A percentile compares a stretch with the other conserved stretches of the same genome.
phyloP scores from a whole-genome alignment of 2,329 filamentous ascomycete genomes.

The Neurospora sp. region DNA sequence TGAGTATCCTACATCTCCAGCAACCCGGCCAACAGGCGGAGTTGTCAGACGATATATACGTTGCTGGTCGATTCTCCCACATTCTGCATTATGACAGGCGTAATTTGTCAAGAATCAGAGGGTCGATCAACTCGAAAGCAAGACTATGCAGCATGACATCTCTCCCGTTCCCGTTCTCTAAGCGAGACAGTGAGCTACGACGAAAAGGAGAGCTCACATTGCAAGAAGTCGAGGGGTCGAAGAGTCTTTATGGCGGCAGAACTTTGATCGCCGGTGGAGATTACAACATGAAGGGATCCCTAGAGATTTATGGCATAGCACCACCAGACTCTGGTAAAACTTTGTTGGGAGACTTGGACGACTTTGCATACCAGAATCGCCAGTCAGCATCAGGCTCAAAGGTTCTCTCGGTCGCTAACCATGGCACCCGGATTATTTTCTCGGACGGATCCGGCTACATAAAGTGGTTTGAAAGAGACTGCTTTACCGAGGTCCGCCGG shows the following conservation, averaged over 20 bases:
- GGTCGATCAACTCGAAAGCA: slow-evolving; percentile 76
- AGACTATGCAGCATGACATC: slow-evolving; percentile 64
- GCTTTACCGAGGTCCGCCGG: slow-evolving; percentile 48
- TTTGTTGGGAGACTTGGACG: slow-evolving; percentile 22
- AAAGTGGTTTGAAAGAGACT: slow-evolving; percentile 88
- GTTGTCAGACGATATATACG: slow-evolving; percentile 71
- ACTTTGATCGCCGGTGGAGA: slow-evolving; percentile 77
- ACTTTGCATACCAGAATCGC: slow-evolving; percentile 61
- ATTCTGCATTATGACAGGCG: slow-evolving; percentile 85
- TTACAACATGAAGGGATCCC: slow-evolving; percentile 82
- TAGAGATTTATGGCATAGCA: slow-evolving; percentile 72
- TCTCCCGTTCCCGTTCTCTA: slow-evolving; percentile 58
- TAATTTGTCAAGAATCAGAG: slow-evolving; percentile 67
- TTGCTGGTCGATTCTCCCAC: slow-evolving; percentile 80
- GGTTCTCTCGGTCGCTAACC: slow-evolving; percentile 68
- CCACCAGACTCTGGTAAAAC: slow-evolving; percentile 15
- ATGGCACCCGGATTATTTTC: slow-evolving; percentile 73
- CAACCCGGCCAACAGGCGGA: slow-evolving; percentile 39
- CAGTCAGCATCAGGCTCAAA: slow-evolving; percentile 75
- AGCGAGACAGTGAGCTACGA: slow-evolving; percentile 49
- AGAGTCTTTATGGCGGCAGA: slow-evolving; percentile 41
- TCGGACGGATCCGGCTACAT: slow-evolving; percentile 76
- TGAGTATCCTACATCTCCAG: slow-evolving; percentile 73
- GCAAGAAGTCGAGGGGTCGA: slow-evolving; percentile 44
- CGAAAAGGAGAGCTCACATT: slow-evolving; percentile 44